Base-by-base conservation (phyloP, 257 asterid genomes). In the Nemophila menziesii region DNA sequence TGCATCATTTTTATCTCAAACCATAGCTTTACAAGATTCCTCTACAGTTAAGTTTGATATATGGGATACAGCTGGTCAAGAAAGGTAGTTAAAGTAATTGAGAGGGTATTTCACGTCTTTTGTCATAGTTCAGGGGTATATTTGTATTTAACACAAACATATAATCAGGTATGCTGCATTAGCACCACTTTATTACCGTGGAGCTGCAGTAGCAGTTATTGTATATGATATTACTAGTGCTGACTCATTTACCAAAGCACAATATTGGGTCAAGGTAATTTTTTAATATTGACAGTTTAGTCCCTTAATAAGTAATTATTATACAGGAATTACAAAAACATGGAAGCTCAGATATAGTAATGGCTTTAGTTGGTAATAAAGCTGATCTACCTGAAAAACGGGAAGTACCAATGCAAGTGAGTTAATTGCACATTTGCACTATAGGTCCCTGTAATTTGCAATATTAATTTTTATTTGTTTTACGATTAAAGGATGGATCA, bases 341-440 rank as follows among this genome's bases (percentile, higher is more conserved):
- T 39, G 99, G 96, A 44, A 85, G 83, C 63, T 92, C 96, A 18
- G 96, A 79, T 52, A 90, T 90, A 56, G 79, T 90, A 65, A 63
- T 90, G 96, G 94, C 99, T 58, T 64, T 90, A 60, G 99, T 90
- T 42, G 99, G 99, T 48, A 90, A 90, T 48, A 90, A 90, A 70
- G 99, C 96, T 8, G 99, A 90, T 81, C 89, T 90, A 49, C 63
- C 59, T 11, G 99, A 90, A 51, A 85, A 66, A 53, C 86, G 96
- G 56, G 89, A 90, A 90, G 89, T 90, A 22, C 45, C 85, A 10
- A 68, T 69, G 56, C 75, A 79, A 60, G 99, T 85, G 66, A 79
- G 87, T 54, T 44, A 29, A 22, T 43, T 33, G 22, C 33, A 27
- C 44, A 27, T 19, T 8, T 33, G 37, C 49, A 39, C 22, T 33